Conservation (phyloP, 495 filamentous ascomycete species). For the Neurospora sublineolata region DNA sequence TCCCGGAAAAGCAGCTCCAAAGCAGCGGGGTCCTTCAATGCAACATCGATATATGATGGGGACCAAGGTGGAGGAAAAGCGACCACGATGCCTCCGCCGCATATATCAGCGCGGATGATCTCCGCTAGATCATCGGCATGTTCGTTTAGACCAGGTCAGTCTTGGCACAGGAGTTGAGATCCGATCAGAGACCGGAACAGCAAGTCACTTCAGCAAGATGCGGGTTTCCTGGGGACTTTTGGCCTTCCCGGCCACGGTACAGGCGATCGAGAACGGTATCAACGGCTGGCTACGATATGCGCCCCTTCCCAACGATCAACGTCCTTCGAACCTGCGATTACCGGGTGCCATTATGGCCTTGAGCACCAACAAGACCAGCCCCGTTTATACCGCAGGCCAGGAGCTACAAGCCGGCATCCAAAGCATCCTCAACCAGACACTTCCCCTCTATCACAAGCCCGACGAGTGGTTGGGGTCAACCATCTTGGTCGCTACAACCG, state of each 20-base stretch:
- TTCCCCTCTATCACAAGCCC: slow-evolving; percentile 22
- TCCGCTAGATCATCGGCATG: neutral
- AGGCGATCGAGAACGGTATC: slow-evolving; percentile 46
- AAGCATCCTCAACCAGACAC: slow-evolving; percentile 38
- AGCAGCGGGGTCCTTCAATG: neutral
- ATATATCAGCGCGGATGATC: neutral
- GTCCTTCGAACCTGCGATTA: slow-evolving; percentile 12
- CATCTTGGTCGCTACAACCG: slow-evolving; percentile 47
- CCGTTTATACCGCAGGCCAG: slow-evolving; percentile 45
- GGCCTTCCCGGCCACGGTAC: slow-evolving; percentile 17
- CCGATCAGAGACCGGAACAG: neutral
- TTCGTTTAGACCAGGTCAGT: neutral
- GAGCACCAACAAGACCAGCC: slow-evolving; percentile 39
- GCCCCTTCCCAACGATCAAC: slow-evolving; percentile 28
- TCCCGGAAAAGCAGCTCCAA: neutral
- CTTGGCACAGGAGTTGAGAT: neutral
- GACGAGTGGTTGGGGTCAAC: slow-evolving; percentile 17
- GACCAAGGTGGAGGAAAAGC: neutral
- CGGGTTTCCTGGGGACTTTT: slow-evolving; percentile 21
- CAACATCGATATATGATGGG: neutral
- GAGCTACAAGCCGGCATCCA: slow-evolving; percentile 50
- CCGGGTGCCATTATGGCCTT: slow-evolving; percentile 44
- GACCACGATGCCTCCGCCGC: neutral
- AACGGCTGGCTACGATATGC: slow-evolving; percentile 58
- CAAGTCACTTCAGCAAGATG: slow-evolving; percentile 10